A percentile compares a stretch with the other conserved stretches of the same genome.
These are phyloP conservation scores for Amylostereum areolatum DNA, from an alignment of 1,284 basidiomycete genomes.

Conservation along the genomic window DNA sequence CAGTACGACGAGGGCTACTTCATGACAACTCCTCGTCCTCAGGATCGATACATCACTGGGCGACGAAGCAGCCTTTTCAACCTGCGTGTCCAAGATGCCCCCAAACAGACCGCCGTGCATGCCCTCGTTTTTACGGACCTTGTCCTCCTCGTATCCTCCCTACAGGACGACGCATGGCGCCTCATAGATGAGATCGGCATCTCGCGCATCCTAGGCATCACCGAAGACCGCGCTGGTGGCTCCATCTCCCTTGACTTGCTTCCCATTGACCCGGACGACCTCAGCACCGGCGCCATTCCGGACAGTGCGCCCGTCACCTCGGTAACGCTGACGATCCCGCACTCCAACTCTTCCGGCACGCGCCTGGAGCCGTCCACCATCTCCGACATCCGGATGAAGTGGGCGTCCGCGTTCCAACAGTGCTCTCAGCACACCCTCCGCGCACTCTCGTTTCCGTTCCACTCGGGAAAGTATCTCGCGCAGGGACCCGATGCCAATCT, in stretches of 20 bases:
- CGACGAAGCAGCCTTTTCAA: slow-evolving; percentile 2
- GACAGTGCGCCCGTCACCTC: slow-evolving; percentile 34
- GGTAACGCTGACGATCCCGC: slow-evolving; percentile 26
- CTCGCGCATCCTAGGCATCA: slow-evolving; percentile 46
- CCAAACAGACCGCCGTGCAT: slow-evolving; percentile 21
- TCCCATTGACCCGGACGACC: slow-evolving; percentile 35
- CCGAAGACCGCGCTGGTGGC: slow-evolving; percentile 23
- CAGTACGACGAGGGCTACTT: not conserved
- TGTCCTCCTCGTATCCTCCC: slow-evolving; percentile 33
- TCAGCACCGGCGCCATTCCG: slow-evolving; percentile 34
- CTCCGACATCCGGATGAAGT: slow-evolving; percentile 24
- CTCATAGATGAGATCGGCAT: slow-evolving; percentile 50
- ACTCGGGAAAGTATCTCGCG: slow-evolving; percentile 25
- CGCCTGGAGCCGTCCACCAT: slow-evolving; percentile 7
- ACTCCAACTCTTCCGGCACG: slow-evolving; percentile 3
- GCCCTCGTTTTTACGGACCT: slow-evolving; percentile 51
- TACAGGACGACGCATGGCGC: slow-evolving; percentile 28
- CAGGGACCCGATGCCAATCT: slow-evolving; percentile 26
- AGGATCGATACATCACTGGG: not conserved
- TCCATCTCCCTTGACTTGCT: slow-evolving; percentile 48
- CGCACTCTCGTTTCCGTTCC: slow-evolving; percentile 42
- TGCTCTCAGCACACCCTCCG: slow-evolving; percentile 48
- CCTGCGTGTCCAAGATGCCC: slow-evolving; percentile 9
- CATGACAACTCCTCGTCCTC: not conserved
- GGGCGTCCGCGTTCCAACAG: slow-evolving; percentile 45